Evolutionary conservation across 306 rosid species (phyloP).

Genomic region (Acacia melanoxylon): DNA sequence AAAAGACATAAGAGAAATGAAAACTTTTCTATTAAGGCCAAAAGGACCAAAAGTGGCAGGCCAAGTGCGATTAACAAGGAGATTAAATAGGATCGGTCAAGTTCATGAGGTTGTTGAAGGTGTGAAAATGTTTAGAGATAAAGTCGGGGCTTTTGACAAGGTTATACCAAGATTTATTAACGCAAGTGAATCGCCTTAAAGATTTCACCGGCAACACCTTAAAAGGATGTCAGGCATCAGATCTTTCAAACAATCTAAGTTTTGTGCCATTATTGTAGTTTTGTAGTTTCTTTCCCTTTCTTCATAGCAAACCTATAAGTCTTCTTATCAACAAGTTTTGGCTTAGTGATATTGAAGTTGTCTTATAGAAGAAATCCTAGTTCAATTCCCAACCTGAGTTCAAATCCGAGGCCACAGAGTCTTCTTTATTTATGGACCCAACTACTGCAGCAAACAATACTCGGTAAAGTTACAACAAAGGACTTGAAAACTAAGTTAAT

Average conservation of each 20-base stretch:
- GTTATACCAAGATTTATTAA: background rate
- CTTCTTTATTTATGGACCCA: background rate
- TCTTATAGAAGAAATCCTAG: background rate
- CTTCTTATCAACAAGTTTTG: background rate
- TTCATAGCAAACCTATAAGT: background rate
- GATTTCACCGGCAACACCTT: background rate
- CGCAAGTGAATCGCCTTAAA: background rate
- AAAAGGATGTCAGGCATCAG: background rate
- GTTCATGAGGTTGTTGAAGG: background rate
- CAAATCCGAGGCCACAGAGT: background rate
- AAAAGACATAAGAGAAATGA: background rate
- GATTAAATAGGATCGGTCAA: background rate
- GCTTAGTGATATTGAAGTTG: background rate
- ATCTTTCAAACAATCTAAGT: background rate
- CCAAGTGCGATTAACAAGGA: background rate
- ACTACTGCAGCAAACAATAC: background rate
- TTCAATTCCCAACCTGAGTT: background rate
- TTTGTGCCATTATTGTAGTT: background rate
- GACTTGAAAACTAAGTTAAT: background rate
- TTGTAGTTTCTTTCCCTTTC: background rate
- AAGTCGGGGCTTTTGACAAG: background rate
- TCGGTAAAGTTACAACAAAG: background rate
- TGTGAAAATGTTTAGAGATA: background rate
- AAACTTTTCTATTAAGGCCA: background rate
- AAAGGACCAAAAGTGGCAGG: background rate